Evolutionary conservation across 1,139 yeast genomes (phyloP).

Genomic region (Geotrichum carabidarum): DNA sequence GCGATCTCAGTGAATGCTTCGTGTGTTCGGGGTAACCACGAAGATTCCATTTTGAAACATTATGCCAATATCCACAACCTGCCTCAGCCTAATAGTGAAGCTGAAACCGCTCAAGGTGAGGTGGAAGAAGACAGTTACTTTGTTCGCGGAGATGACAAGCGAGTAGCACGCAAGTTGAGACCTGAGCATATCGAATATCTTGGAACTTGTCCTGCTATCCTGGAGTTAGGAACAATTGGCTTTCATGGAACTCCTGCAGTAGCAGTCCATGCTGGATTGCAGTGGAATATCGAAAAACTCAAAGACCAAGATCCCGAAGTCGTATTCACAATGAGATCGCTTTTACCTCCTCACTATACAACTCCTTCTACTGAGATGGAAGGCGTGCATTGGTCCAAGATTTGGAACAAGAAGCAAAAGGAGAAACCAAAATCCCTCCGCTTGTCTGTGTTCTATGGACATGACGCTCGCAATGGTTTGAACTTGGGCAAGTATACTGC

Average conservation of each 20-base stretch:
- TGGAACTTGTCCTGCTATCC: slow-evolving; percentile 59
- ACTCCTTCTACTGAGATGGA: slow-evolving; percentile 52
- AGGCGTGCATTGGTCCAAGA: slow-evolving; percentile 54
- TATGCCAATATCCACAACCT: slow-evolving; percentile 58
- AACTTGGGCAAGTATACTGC: slow-evolving; percentile 58
- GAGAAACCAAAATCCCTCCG: slow-evolving; percentile 33
- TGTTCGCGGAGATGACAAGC: slow-evolving; percentile 41
- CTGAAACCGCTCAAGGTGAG: background rate
- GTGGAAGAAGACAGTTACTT: background rate
- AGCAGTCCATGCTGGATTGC: slow-evolving; percentile 75
- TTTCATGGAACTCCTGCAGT: slow-evolving; percentile 45
- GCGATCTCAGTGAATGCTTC: slow-evolving; percentile 51
- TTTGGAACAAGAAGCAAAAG: slow-evolving; percentile 52
- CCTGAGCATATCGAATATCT: slow-evolving; percentile 58
- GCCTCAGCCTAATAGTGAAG: slow-evolving; percentile 27
- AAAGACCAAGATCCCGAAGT: slow-evolving; percentile 57
- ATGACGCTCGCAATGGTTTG: slow-evolving; percentile 78
- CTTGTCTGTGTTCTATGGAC: slow-evolving; percentile 75
- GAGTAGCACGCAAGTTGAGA: slow-evolving; percentile 53
- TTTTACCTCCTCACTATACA: slow-evolving; percentile 53
- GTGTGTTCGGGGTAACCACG: slow-evolving; percentile 89
- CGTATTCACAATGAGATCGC: slow-evolving; percentile 57
- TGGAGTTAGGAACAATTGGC: slow-evolving; percentile 59
- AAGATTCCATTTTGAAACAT: slow-evolving; percentile 56
- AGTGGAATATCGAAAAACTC: slow-evolving; percentile 53